A percentile compares a stretch with the other conserved stretches of the same genome.
These are phyloP conservation scores for Lepidopterella palustris DNA, from an alignment of 495 filamentous ascomycete genomes.

Conservation along the genomic window DNA sequence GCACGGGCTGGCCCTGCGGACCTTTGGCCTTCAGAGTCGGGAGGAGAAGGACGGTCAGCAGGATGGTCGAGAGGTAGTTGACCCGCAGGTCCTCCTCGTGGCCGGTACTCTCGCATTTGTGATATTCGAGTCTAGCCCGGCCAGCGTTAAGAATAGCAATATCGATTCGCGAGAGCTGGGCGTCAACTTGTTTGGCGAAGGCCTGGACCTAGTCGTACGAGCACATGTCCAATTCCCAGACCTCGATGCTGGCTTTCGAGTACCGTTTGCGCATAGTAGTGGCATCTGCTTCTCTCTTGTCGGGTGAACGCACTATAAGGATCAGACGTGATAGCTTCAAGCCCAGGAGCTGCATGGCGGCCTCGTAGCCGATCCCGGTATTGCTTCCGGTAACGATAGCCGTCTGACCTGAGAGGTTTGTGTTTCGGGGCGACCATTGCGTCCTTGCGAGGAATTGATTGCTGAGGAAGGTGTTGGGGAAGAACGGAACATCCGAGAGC, in stretches of 20 bases:
- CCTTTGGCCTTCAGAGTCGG: slow-evolving; percentile 31
- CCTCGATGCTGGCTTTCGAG: slow-evolving; percentile 38
- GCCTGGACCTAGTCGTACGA: slow-evolving; percentile 44
- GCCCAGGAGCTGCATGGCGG: slow-evolving; percentile 24
- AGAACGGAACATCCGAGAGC: slow-evolving; percentile 14
- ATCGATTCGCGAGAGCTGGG: slow-evolving; percentile 36
- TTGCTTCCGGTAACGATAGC: slow-evolving; percentile 31
- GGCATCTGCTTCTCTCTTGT: slow-evolving; percentile 43
- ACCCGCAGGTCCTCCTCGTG: slow-evolving; percentile 47
- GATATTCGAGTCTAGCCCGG: slow-evolving; percentile 31
- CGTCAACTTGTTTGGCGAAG: slow-evolving; percentile 42
- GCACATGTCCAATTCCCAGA: slow-evolving; percentile 50
- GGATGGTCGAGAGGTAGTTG: slow-evolving; percentile 47
- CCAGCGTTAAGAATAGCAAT: slow-evolving; percentile 43
- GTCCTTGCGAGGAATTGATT: slow-evolving; percentile 30
- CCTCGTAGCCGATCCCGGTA: slow-evolving; percentile 28
- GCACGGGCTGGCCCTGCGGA: slow-evolving; percentile 13
- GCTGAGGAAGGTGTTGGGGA: slow-evolving; percentile 19
- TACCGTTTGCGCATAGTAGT: slow-evolving; percentile 32
- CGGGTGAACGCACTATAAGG: slow-evolving; percentile 27
- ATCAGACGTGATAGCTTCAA: slow-evolving; percentile 28
- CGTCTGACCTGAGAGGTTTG: slow-evolving; percentile 17
- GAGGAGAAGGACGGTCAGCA: slow-evolving; percentile 41
- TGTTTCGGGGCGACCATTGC: slow-evolving; percentile 15
- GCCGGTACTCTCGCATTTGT: slow-evolving; percentile 36